Evolutionary conservation across 106 monocot genomes (phyloP), one percentile per base, ranked within the genome.

Genomic region (Ottelia alismoides): DNA sequence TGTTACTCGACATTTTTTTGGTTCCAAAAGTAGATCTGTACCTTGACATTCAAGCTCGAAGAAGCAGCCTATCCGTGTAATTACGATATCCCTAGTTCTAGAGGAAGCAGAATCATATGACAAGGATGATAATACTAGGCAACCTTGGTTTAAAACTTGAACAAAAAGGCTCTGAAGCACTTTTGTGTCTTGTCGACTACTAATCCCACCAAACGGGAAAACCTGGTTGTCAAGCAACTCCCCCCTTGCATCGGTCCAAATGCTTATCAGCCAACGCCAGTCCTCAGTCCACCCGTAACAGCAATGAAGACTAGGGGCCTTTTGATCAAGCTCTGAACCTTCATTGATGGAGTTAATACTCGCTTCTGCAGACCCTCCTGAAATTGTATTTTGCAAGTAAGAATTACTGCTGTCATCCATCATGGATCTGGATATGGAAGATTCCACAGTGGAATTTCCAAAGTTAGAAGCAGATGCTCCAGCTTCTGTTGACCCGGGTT

Each of bases 281-380:
- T 96, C 94, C 68, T 96, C 94, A 11, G 94, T 96, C 94, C 94
- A 96, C 20, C 94, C 94, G 74, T 96, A 96, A 65, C 81, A 89
- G 52, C 94, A 96, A 55, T 96, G 94, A 76, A 96, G 81, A 57
- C 89, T 88, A 25, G 78, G 47, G 16, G 59, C 31, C 57, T 64
- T 72, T 40, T 50, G 31, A 3, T 84, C 83, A 56, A 63, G 60
- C 18, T 91, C 91, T 20, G 61, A 56, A 20, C 61, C 74, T 60
- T 85, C 88, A 58, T 54, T 20, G 1, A 51, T 2, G 46, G 78
- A 68, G 31, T 45, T 55, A 30, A 48, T 47, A 31, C 67, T 61
- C 47, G 57, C 52, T 26, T 85, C 90, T 55, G 60, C 25, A 69
- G 22, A 45, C 45, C 79, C 76, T 52, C 71, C 84, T 21, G 65